phyloP scores from a whole-genome alignment of 495 filamentous ascomycete species.

The Friedmanniomyces simplex region DNA sequence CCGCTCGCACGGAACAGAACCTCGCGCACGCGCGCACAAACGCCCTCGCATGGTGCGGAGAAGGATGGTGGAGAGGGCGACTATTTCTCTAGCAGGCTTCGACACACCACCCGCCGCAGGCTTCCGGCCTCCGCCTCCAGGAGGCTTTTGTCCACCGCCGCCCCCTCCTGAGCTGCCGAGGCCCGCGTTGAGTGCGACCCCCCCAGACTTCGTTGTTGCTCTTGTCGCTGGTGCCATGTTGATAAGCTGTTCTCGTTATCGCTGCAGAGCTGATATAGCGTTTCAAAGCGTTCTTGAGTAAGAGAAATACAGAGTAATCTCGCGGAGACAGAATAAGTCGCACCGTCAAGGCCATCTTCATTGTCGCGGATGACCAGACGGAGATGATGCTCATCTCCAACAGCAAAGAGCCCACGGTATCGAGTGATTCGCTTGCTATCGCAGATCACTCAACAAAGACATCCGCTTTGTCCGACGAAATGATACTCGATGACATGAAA shows the following conservation, averaged over 20 bases:
- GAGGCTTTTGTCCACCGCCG: too few relatives aligned
- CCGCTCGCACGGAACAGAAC: not conserved
- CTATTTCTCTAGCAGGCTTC: conserved; percentile 1
- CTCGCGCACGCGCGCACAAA: not conserved
- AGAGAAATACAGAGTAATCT: not conserved
- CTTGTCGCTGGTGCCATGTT: too few relatives aligned
- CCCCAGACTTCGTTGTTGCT: too few relatives aligned
- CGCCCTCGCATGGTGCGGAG: not conserved
- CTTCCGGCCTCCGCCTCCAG: too few relatives aligned
- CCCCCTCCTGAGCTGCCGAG: too few relatives aligned
- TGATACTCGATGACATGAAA: not conserved
- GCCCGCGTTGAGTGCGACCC: too few relatives aligned
- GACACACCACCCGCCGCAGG: too few relatives aligned
- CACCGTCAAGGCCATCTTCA: not conserved
- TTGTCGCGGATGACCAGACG: not conserved
- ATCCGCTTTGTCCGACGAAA: not conserved
- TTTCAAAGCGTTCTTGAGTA: not conserved
- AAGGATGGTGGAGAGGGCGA: conserved; percentile 1
- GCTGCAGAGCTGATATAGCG: too few relatives aligned
- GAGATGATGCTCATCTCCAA: not conserved
- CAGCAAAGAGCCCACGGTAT: not conserved
- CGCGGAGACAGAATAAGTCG: not conserved
- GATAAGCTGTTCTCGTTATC: too few relatives aligned
- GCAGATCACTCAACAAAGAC: not conserved
- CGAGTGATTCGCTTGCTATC: not conserved